Base-by-base conservation (phyloP, 352 stramenopile species). In the Pythium utonaiense region DNA sequence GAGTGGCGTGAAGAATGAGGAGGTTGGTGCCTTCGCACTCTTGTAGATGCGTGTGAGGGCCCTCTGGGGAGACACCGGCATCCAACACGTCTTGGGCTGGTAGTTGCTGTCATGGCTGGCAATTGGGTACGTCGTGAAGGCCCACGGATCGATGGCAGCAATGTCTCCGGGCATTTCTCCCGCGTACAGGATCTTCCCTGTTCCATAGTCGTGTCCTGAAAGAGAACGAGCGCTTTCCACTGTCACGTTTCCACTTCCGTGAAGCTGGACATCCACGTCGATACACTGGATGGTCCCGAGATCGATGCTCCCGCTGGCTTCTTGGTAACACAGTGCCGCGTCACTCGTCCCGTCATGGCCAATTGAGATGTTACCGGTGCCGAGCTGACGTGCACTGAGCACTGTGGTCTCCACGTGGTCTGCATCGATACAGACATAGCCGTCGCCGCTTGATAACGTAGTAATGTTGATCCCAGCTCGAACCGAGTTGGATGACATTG, bases 201-300 rank as follows among this genome's bases (percentile, higher is more conserved):
- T 21, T 13, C 54, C 54, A 14, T 41, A 53, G 4, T 42, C 38
- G 31, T 53, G 54, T 10, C 54, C 54, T 27, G 22, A 44, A 6
- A 61, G 27, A 25, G 54, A 61, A 13, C 54, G 54, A 5, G 54
- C 54, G 9, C 40, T 53, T 10, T 44, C 24, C 41, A 61, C 54
- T 19, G 31, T 53, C 28, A 53, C 54, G 27, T 61, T 34, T 17
- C 54, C 54, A 21, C 27, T 42, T 6, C 54, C 54, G 30, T 61
- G 36, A 13, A 53, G 21, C 31, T 61, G 40, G n/a, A 61, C 54
- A 19, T 45, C 54, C 3, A 30, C 34, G 42, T 61, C 54, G 31
- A 61, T 61, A 24, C 54, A 61, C 27, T 41, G 22, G 25, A 61
- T 53, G 3, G 54, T 61, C 4, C 54, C 54, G 5, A 61, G 41